Conservation (phyloP, 768 basidiomycete species). For the Auriscalpium microsporum region DNA sequence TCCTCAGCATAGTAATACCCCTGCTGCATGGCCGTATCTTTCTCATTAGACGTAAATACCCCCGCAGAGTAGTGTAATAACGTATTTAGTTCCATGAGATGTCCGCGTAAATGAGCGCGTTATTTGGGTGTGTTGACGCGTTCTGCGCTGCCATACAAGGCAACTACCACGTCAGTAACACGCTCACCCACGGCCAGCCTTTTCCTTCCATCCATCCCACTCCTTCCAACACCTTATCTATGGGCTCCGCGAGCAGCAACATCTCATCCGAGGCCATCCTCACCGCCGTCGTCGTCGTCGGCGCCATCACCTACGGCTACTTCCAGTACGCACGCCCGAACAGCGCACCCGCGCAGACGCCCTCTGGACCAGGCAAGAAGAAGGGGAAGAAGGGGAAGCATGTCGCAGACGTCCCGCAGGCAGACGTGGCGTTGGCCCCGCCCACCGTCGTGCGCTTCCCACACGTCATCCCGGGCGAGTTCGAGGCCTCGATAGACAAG, state of each 20-base stretch:
- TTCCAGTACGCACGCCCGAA: slow-evolving; percentile 11
- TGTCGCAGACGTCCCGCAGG: slow-evolving; percentile 5
- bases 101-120: slow-evolving; percentile 9
- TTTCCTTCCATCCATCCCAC: neutral
- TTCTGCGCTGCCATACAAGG: neutral
- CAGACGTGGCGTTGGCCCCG: slow-evolving; percentile 12
- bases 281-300: slow-evolving; percentile 31
- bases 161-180: slow-evolving; percentile 6
- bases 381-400: slow-evolving; percentile 26
- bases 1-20: neutral
- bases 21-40: neutral
- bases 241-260: slow-evolving; percentile 41
- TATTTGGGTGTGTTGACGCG: slow-evolving; percentile 25
- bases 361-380: slow-evolving; percentile 13
- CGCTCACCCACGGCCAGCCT: neutral
- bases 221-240: slow-evolving; percentile 13
- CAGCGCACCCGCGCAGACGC: neutral
- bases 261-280: slow-evolving; percentile 31
- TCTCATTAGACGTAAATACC: neutral
- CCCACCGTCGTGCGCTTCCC: slow-evolving; percentile 29
- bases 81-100: neutral
- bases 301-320: slow-evolving; percentile 35
- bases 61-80: neutral
- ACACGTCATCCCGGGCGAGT: slow-evolving; percentile 37
- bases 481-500: slow-evolving; percentile 26